Conservation (phyloP, 352 stramenopile species). For the Globisporangium nodosum region DNA sequence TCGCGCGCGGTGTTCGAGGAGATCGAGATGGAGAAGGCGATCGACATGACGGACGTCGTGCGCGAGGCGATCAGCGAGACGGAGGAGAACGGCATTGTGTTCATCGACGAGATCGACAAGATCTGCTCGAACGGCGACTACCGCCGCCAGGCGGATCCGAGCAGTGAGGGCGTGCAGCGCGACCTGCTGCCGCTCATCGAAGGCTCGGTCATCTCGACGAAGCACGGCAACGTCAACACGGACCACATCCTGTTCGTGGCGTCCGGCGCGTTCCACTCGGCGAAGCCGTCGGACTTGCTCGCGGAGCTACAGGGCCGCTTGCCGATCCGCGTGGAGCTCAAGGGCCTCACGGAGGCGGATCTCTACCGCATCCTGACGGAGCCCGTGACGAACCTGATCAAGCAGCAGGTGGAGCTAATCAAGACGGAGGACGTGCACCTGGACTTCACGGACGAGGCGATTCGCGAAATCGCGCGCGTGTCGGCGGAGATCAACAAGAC, state of each 20-base stretch:
- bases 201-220: constrained; percentile 96
- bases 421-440: constrained; percentile 95
- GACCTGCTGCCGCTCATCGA: constrained; percentile 98
- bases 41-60: constrained; percentile 88
- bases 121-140: constrained; percentile 96
- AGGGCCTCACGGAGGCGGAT: constrained; percentile 98
- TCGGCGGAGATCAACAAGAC: constrained; percentile 94
- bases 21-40: constrained; percentile 94
- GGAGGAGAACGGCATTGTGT: constrained; percentile 99
- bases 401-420: constrained; percentile 97
- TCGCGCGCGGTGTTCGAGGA: constrained; percentile 93
- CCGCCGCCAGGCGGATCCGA: constrained; percentile 92
- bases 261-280: constrained; percentile 96
- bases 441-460: constrained; percentile 95
- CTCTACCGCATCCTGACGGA: constrained; percentile 99
- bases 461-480: constrained; percentile 96
- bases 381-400: constrained; percentile 98
- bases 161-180: constrained; percentile 97
- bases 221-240: constrained; percentile 99
- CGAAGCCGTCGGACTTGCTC: constrained; percentile 97
- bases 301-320: constrained; percentile 97
- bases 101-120: constrained; percentile 99
- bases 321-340: constrained; percentile 98
- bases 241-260: constrained; percentile 99
- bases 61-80: constrained; percentile 87